Conservation (phyloP, 495 filamentous ascomycete genomes). For the Rostrohypoxylon terebratum region DNA sequence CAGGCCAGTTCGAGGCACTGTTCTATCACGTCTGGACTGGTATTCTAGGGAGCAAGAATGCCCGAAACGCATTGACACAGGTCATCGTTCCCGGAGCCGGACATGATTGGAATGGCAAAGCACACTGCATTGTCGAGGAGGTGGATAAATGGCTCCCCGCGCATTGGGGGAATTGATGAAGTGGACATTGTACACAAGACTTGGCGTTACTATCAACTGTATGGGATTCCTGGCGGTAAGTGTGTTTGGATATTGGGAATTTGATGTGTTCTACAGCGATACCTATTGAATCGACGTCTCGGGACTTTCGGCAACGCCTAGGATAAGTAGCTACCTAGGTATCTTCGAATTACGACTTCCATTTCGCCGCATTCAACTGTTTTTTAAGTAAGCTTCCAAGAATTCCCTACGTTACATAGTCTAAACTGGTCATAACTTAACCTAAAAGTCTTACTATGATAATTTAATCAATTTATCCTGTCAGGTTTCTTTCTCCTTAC, state of each 20-base stretch:
- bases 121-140: constrained; percentile 37
- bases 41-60: constrained; percentile 34
- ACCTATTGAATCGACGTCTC: too few relatives aligned
- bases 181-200: not conserved
- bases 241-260: too few relatives aligned
- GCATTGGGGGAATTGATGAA: not conserved
- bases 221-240: not conserved
- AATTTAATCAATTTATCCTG: too few relatives aligned
- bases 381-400: too few relatives aligned
- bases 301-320: too few relatives aligned
- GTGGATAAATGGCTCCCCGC: constrained; percentile 41
- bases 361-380: too few relatives aligned
- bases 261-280: too few relatives aligned
- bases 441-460: too few relatives aligned
- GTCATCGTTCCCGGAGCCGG: constrained; percentile 30
- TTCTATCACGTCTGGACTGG: constrained; percentile 31
- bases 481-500: not conserved
- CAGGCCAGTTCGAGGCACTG: constrained; percentile 24
- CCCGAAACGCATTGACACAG: constrained; percentile 28
- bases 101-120: constrained; percentile 39
- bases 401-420: too few relatives aligned
- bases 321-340: too few relatives aligned
- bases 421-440: too few relatives aligned
- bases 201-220: not conserved
- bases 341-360: too few relatives aligned